These are phyloP conservation scores for Xylariaceae sp. DNA, from an alignment of 2,329 filamentous ascomycete species.

Conservation along the genomic window DNA sequence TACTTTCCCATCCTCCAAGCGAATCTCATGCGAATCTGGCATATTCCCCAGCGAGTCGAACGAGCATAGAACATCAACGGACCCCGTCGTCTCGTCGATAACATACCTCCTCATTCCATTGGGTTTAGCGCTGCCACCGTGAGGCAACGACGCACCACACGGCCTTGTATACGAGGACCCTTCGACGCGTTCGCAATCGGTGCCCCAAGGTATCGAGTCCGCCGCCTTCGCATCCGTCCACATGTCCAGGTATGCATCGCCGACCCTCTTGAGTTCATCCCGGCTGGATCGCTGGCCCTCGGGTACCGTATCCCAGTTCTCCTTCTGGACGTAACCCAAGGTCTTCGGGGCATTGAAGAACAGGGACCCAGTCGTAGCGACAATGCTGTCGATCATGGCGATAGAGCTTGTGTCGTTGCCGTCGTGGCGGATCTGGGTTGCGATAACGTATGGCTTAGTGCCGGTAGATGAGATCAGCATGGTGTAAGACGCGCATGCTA, in stretches of 20 bases:
- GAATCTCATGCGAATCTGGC: constrained; percentile 32
- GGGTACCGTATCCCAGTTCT: constrained; percentile 28
- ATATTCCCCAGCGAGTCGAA: constrained; percentile 29
- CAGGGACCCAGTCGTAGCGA: constrained; percentile 22
- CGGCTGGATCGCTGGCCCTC: constrained; percentile 18
- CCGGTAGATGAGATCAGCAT: constrained; percentile 25
- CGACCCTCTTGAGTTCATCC: constrained; percentile 29
- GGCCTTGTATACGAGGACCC: constrained; percentile 28
- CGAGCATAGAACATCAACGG: constrained; percentile 31
- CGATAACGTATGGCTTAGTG: constrained; percentile 26
- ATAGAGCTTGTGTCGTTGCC: constrained; percentile 12
- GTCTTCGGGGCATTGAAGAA: constrained; percentile 33
- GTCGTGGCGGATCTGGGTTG: constrained; percentile 31
- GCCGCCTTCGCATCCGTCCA: constrained; percentile 32
- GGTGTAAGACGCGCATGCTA: constrained; percentile 30
- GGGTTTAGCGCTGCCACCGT: constrained; percentile 24
- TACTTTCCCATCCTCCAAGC: constrained; percentile 28
- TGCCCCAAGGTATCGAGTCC: constrained; percentile 31
- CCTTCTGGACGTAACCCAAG: constrained; percentile 26
- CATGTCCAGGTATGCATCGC: constrained; percentile 34
- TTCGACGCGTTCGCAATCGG: constrained; percentile 32
- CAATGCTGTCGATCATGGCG: constrained; percentile 26
- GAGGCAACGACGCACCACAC: constrained; percentile 18
- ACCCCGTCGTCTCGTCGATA: constrained; percentile 31
- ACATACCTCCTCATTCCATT: constrained; percentile 32